Conservation (phyloP, 352 stramenopile species). For the Globisporangium viniferum region DNA sequence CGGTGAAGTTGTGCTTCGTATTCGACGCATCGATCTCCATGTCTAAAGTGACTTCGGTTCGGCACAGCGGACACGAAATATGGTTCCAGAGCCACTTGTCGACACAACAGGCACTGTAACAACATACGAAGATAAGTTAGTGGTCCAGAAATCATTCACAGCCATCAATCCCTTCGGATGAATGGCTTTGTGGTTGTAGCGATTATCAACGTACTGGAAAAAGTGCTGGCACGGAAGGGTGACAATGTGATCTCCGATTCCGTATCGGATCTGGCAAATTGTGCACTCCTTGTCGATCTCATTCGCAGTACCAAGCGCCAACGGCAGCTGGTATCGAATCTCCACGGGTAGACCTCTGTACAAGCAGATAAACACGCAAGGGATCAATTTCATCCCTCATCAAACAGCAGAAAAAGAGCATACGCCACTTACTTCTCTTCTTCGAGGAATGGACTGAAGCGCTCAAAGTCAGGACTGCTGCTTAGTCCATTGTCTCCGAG, state of each 20-base stretch:
- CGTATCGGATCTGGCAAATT: conserved; percentile 83
- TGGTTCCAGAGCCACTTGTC: conserved; percentile 87
- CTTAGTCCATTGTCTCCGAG: conserved; percentile 51
- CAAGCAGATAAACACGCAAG: conserved; percentile 1
- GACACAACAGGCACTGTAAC: conserved; percentile 64
- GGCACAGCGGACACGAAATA: conserved; percentile 80
- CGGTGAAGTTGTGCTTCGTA: conserved; percentile 76
- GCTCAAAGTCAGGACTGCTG: conserved; percentile 68
- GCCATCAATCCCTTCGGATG: neutral
- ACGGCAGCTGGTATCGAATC: conserved; percentile 77
- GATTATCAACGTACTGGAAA: conserved; percentile 65
- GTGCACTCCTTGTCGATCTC: conserved; percentile 84
- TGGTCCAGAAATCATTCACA: neutral
- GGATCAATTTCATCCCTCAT: neutral
- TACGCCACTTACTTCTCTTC: conserved; percentile 47
- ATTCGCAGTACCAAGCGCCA: conserved; percentile 72
- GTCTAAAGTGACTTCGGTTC: conserved; percentile 70
- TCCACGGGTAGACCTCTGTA: conserved; percentile 67
- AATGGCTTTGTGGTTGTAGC: neutral
- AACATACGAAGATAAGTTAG: neutral
- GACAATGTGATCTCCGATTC: conserved; percentile 82
- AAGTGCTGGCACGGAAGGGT: conserved; percentile 84
- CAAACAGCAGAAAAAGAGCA: neutral
- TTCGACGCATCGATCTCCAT: conserved; percentile 29
- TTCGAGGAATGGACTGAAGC: conserved; percentile 70